phyloP scores from a whole-genome alignment of 768 basidiomycete genomes.

The Lyophyllum decastes region DNA sequence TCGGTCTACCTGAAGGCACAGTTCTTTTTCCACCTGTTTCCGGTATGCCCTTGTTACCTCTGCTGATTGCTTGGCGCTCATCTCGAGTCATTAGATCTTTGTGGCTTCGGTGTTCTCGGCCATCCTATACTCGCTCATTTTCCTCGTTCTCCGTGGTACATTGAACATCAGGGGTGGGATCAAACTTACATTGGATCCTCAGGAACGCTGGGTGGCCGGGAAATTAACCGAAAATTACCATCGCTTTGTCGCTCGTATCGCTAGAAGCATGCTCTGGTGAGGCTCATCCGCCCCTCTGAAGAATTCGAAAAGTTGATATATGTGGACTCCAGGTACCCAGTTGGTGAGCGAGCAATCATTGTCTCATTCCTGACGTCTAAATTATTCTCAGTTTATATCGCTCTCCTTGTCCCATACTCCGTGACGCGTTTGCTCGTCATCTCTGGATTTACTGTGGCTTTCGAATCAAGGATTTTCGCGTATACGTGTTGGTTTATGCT shows the following conservation, averaged over 20 bases:
- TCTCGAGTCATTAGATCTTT: conserved; percentile 47
- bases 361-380: not conserved
- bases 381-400: conserved; percentile 51
- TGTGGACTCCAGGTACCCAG: conserved; percentile 49
- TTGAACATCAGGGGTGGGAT: conserved; percentile 51
- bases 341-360: conserved; percentile 41
- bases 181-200: conserved; percentile 48
- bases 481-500: conserved; percentile 46
- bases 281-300: conserved; percentile 18
- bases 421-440: conserved; percentile 48
- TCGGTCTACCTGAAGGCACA: conserved; percentile 38
- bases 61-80: not conserved
- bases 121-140: conserved; percentile 55
- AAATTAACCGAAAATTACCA: conserved; percentile 50
- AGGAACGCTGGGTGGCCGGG: conserved; percentile 41
- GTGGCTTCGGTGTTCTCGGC: conserved; percentile 56
- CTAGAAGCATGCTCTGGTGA: conserved; percentile 72
- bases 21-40: conserved; percentile 60
- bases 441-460: conserved; percentile 48
- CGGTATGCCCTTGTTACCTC: conserved; percentile 40
- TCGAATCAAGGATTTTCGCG: conserved; percentile 46
- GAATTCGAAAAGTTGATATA: conserved; percentile 6
- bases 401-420: conserved; percentile 63
- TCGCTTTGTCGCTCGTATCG: conserved; percentile 60
- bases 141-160: conserved; percentile 61